Conservation (phyloP, 2,329 filamentous ascomycete species). For the Coniochaeta sp. region DNA sequence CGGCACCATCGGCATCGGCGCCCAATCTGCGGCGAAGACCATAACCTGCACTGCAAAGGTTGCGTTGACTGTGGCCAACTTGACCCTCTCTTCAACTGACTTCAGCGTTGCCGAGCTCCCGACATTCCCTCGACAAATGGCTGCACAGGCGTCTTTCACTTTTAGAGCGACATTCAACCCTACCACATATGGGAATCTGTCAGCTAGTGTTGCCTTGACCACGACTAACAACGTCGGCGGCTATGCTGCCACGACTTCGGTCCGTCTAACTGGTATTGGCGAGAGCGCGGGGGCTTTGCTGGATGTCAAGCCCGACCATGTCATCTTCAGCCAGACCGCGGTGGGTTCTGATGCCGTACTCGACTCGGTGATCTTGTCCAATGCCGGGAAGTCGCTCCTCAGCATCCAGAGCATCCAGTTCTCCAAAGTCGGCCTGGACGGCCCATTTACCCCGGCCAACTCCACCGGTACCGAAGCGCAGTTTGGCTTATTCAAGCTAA, state of each 20-base stretch:
- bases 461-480: conserved; percentile 23
- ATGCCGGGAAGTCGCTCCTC: conserved; percentile 37
- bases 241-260: conserved; percentile 36
- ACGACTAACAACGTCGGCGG: conserved; percentile 36
- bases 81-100: conserved; percentile 28
- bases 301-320: conserved; percentile 34
- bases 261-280: conserved; percentile 41
- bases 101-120: conserved; percentile 24
- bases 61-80: conserved; percentile 30
- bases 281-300: conserved; percentile 38
- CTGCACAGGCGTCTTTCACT: conserved; percentile 29
- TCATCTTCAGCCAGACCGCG: conserved; percentile 43
- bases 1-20: conserved; percentile 33
- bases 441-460: conserved; percentile 34
- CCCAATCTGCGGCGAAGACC: conserved; percentile 19
- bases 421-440: conserved; percentile 32
- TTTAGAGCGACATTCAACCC: conserved; percentile 39
- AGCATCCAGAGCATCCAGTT: conserved; percentile 35
- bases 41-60: conserved; percentile 43
- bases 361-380: conserved; percentile 39
- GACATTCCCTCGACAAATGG: conserved; percentile 17
- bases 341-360: conserved; percentile 29
- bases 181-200: conserved; percentile 34
- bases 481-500: conserved; percentile 41
- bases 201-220: conserved; percentile 35